A percentile compares a stretch with the other conserved stretches of the same genome.
These are phyloP conservation scores for Lolium perenne DNA, from an alignment of 176 grass and related monocot species.

Conservation along the genomic window DNA sequence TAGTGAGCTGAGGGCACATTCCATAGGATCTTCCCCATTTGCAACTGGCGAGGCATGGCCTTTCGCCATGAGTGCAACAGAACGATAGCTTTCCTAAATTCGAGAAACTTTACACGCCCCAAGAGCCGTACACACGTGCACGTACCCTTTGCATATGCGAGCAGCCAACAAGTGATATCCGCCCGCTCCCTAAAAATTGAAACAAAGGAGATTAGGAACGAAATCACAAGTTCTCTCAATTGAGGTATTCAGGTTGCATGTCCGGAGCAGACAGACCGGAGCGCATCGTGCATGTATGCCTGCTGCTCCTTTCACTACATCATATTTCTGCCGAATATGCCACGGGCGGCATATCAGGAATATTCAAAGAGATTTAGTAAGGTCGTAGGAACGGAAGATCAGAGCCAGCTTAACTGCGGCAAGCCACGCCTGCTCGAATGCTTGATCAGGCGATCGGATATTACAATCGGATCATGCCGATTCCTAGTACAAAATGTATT, in stretches of 20 bases:
- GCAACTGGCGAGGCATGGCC: background rate
- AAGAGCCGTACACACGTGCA: background rate
- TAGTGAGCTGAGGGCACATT: constrained; percentile 34
- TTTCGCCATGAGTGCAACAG: constrained; percentile 28
- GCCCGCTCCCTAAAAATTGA: background rate
- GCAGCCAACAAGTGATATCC: constrained; percentile 13
- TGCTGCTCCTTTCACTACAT: background rate
- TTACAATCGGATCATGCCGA: constrained; percentile 15
- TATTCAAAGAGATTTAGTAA: constrained; percentile 11
- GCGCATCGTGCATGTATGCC: background rate
- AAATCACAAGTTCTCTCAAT: background rate
- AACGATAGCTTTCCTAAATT: constrained; percentile 29
- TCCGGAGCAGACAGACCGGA: too few relatives aligned
- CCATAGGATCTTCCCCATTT: constrained; percentile 24
- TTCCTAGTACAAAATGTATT: background rate
- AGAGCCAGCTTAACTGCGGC: background rate
- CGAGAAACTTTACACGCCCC: constrained; percentile 10
- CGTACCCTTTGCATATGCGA: background rate
- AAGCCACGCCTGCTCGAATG: background rate
- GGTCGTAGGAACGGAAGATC: background rate
- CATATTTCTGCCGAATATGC: constrained; percentile 37
- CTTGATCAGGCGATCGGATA: background rate
- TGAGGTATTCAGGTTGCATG: constrained; percentile 8
- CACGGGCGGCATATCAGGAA: background rate
- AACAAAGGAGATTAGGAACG: background rate